Evolutionary conservation across 2,329 filamentous ascomycete genomes (phyloP).

Genomic region (Trichoderma lentiforme): DNA sequence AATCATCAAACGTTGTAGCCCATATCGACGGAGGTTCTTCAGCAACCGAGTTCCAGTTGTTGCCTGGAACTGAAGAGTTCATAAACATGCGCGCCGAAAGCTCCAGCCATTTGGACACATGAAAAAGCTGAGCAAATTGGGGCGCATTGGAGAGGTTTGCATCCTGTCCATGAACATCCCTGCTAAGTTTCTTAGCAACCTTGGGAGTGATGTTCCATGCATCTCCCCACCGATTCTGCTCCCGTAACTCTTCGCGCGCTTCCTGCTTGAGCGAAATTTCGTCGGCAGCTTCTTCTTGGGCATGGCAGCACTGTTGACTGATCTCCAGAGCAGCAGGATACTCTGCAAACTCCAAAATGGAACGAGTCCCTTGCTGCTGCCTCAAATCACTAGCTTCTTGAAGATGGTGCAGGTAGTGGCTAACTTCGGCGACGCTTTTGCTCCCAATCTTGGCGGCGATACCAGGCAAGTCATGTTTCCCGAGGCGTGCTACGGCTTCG

Average conservation of each 20-base stretch:
- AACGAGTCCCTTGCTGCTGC: conserved; percentile 32
- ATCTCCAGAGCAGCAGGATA: conserved; percentile 73
- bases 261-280: conserved; percentile 63
- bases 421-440: conserved; percentile 73
- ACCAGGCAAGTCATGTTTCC: conserved; percentile 56
- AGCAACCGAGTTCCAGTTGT: conserved; percentile 65
- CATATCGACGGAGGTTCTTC: conserved; percentile 67
- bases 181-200: conserved; percentile 33
- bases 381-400: conserved; percentile 45
- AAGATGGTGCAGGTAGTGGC: conserved; percentile 64
- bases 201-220: conserved; percentile 61
- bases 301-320: conserved; percentile 58
- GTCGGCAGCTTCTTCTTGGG: conserved; percentile 67
- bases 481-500: conserved; percentile 59
- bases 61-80: conserved; percentile 60
- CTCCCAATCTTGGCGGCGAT: conserved; percentile 63
- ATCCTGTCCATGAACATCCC: conserved; percentile 20
- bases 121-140: conserved; percentile 56
- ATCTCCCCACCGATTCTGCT: conserved; percentile 58
- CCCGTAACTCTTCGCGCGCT: conserved; percentile 55
- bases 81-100: conserved; percentile 70
- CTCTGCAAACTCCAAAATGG: conserved; percentile 47
- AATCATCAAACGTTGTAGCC: conserved; percentile 71
- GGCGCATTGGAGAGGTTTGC: conserved; percentile 30
- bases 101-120: conserved; percentile 56